These are phyloP conservation scores for Diaporthe capsici DNA, from an alignment of 2,329 filamentous ascomycete species.

Conservation along the genomic window DNA sequence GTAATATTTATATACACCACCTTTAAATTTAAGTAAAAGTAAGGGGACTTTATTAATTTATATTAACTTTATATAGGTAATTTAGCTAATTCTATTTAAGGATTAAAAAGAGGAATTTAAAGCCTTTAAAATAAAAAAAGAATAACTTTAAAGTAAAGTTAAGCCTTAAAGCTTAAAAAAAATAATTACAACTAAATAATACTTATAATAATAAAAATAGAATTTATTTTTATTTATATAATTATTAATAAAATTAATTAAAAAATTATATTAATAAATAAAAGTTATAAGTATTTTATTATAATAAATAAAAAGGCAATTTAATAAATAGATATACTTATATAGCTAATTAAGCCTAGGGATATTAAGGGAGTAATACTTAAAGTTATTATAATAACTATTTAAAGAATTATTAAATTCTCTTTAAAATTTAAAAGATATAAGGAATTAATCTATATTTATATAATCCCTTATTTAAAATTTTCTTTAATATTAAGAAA, in stretches of 20 bases:
- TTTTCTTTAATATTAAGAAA: background rate
- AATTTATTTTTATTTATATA: too few species aligned
- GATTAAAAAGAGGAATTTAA: too few species aligned
- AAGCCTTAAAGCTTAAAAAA: too few species aligned
- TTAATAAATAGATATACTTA: background rate
- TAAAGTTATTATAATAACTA: background rate
- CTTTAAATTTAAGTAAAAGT: too few species aligned
- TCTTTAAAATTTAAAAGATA: background rate
- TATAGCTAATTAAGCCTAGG: background rate
- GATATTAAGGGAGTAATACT: background rate
- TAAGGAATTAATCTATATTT: background rate
- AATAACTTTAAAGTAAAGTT: too few species aligned
- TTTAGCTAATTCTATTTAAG: too few species aligned
- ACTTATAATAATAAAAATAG: too few species aligned
- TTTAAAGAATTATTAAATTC: background rate
- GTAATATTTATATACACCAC: too few species aligned
- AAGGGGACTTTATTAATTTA: too few species aligned
- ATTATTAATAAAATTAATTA: background rate
- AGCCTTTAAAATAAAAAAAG: too few species aligned
- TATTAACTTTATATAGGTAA: too few species aligned
- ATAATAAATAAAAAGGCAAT: background rate
- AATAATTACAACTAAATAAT: too few species aligned
- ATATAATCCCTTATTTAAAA: background rate
- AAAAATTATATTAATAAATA: background rate
- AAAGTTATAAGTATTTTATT: background rate